These are phyloP conservation scores for Solanum chilense DNA, from an alignment of 257 asterid genomes.

Conservation along the genomic window DNA sequence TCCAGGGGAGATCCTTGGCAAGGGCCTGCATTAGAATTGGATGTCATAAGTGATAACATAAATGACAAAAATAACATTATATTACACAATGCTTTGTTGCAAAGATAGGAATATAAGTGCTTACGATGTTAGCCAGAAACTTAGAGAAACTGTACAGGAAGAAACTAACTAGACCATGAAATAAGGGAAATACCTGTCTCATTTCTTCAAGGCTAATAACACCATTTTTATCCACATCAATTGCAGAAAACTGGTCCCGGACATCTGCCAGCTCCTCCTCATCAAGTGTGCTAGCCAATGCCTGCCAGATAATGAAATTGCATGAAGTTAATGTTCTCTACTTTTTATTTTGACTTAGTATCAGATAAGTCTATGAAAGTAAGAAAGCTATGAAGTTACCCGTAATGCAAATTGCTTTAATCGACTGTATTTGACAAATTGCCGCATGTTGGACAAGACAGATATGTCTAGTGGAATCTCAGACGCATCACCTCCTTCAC, in stretches of 20 bases:
- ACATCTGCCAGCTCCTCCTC: conserved; percentile 83
- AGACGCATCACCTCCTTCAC: conserved; percentile 98
- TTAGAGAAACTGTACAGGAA: background rate
- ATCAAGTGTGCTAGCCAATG: conserved; percentile 88
- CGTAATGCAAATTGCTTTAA: conserved; percentile 95
- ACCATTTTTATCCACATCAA: conserved; percentile 94
- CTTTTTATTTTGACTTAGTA: background rate
- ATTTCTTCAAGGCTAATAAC: conserved; percentile 94
- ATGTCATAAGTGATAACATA: background rate
- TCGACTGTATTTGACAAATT: conserved; percentile 80
- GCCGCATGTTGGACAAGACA: conserved; percentile 82
- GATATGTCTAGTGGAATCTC: conserved; percentile 97
- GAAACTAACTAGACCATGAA: background rate
- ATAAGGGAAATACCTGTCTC: conserved; percentile 62
- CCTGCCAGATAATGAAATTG: conserved; percentile 29
- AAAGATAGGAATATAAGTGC: background rate
- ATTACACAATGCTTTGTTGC: background rate
- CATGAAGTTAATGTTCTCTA: background rate
- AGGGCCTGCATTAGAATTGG: conserved; percentile 48
- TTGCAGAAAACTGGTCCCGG: conserved; percentile 92
- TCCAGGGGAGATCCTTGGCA: conserved; percentile 98
- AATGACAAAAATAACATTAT: background rate
- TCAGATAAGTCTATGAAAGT: background rate
- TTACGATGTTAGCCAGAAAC: background rate
- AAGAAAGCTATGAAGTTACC: conserved; percentile 27